Evolutionary conservation across 2,329 filamentous ascomycete genomes (phyloP).

Genomic region (Nannizziopsis arthrosporioides): DNA sequence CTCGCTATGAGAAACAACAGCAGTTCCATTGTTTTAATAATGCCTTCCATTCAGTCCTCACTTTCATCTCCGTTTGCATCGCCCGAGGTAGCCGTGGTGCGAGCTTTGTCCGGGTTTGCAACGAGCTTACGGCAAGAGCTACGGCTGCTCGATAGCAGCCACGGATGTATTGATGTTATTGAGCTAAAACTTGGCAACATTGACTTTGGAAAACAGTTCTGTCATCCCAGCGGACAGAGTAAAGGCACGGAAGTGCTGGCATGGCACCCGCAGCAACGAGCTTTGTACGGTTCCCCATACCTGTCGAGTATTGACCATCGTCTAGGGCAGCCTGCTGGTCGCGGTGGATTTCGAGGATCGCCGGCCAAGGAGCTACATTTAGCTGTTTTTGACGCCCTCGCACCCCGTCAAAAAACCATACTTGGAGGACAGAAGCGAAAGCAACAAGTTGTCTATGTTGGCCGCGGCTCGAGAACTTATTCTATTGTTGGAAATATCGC

Average conservation of each 20-base stretch:
- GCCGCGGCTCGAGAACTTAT: conserved; percentile 73
- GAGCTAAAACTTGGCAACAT: conserved; percentile 88
- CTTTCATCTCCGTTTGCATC: conserved; percentile 41
- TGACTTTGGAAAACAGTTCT: conserved; percentile 58
- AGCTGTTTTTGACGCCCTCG: conserved; percentile 80
- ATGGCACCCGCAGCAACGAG: conserved; percentile 48
- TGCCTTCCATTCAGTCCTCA: conserved; percentile 37
- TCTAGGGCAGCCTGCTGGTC: conserved; percentile 29
- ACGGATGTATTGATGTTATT: conserved; percentile 52
- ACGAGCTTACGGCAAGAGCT: conserved; percentile 71
- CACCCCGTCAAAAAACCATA: conserved; percentile 34
- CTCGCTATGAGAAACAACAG: conserved; percentile 50
- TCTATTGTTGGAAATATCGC: conserved; percentile 73
- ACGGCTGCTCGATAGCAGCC: conserved; percentile 46
- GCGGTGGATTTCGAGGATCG: conserved; percentile 46
- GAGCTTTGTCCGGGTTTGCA: conserved; percentile 76
- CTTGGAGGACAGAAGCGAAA: conserved; percentile 30
- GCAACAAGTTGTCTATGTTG: conserved; percentile 59
- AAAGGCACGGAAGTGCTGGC: conserved; percentile 44
- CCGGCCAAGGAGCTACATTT: conserved; percentile 70
- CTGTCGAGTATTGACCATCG: conserved; percentile 35
- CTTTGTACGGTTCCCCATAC: conserved; percentile 35
- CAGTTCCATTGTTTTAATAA: conserved; percentile 35
- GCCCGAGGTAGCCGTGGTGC: conserved; percentile 74
- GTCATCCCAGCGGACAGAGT: conserved; percentile 34